phyloP scores from a whole-genome alignment of 768 basidiomycete species.

The Lanmaoa rubissima region DNA sequence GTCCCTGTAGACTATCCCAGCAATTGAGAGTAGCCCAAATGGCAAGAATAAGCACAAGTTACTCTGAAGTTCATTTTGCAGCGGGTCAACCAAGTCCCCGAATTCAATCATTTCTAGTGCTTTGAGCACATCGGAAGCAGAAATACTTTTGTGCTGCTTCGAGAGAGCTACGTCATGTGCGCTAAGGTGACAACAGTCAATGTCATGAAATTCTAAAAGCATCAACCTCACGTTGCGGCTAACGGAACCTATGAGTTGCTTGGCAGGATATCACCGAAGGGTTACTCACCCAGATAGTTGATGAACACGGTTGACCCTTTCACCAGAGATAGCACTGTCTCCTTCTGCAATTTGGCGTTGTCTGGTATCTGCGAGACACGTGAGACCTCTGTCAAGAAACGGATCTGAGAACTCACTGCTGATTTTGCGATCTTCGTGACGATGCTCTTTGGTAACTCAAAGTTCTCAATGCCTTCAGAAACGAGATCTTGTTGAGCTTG shows the following conservation, averaged over 20 bases:
- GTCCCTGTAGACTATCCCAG: conserved; percentile 59
- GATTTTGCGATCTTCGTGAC: conserved; percentile 86
- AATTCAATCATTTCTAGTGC: conserved; percentile 80
- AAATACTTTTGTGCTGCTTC: conserved; percentile 84
- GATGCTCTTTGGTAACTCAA: conserved; percentile 80
- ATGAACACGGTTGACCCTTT: conserved; percentile 95
- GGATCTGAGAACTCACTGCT: conserved; percentile 49
- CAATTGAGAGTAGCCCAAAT: neutral
- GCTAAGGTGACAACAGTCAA: conserved; percentile 37
- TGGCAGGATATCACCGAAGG: neutral
- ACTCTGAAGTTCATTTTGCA: conserved; percentile 68
- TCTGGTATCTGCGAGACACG: conserved; percentile 67
- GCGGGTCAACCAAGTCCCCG: conserved; percentile 60
- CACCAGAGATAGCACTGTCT: conserved; percentile 78
- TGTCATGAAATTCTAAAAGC: neutral
- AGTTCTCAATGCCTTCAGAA: conserved; percentile 85
- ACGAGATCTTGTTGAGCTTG: conserved; percentile 78
- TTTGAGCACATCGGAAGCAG: conserved; percentile 86
- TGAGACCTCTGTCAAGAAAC: neutral
- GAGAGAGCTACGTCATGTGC: conserved; percentile 86
- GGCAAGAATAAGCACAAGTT: neutral
- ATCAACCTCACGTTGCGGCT: conserved; percentile 46
- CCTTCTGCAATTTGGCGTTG: conserved; percentile 84
- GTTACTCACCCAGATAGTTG: conserved; percentile 75
- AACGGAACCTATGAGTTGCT: conserved; percentile 1